Percentiles rank a stretch among this genome's conserved stretches.
phyloP scores from a whole-genome alignment of 2,329 filamentous ascomycete genomes.

The Fusarium cyanostomum region DNA sequence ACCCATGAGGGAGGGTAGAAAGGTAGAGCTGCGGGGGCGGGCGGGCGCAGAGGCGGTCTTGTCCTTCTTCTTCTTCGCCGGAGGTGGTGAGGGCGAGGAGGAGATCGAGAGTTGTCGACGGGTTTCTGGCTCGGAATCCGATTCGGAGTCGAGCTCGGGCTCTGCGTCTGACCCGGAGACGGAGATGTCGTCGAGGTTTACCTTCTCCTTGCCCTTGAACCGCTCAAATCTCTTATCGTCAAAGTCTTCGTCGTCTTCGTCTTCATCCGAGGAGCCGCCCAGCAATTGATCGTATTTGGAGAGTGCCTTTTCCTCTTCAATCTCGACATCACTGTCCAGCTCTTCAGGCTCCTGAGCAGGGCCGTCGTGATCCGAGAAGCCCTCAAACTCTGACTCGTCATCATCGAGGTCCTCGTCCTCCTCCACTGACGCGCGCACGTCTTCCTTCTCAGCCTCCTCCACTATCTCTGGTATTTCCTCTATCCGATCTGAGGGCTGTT shows the following conservation, averaged over 20 bases:
- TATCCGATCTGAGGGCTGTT: constrained; percentile 42
- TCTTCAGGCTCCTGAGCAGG: constrained; percentile 25
- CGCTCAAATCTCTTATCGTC: constrained; percentile 46
- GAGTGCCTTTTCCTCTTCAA: constrained; percentile 47
- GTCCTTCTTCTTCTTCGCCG: constrained; percentile 47
- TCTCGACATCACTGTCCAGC: constrained; percentile 39
- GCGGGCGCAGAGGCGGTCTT: constrained; percentile 28
- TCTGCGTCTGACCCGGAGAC: constrained; percentile 48
- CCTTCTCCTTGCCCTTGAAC: constrained; percentile 48
- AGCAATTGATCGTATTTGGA: constrained; percentile 58
- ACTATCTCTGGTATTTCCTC: constrained; percentile 24
- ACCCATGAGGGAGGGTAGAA: constrained; percentile 79
- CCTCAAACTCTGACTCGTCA: constrained; percentile 50
- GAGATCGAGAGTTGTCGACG: constrained; percentile 40
- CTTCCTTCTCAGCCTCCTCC: constrained; percentile 28
- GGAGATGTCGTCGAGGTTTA: constrained; percentile 53
- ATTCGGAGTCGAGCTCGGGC: constrained; percentile 42
- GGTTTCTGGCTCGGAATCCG: constrained; percentile 27
- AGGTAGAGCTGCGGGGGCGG: constrained; percentile 60
- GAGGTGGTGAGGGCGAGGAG: constrained; percentile 48
- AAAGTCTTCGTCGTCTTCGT: constrained; percentile 51
- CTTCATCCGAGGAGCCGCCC: constrained; percentile 54
- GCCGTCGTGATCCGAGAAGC: constrained; percentile 46
- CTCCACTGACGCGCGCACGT: constrained; percentile 33
- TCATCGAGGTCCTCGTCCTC: constrained; percentile 39